Evolutionary conservation across 257 asterid genomes (phyloP).

Genomic region (Cordia subcordata): DNA sequence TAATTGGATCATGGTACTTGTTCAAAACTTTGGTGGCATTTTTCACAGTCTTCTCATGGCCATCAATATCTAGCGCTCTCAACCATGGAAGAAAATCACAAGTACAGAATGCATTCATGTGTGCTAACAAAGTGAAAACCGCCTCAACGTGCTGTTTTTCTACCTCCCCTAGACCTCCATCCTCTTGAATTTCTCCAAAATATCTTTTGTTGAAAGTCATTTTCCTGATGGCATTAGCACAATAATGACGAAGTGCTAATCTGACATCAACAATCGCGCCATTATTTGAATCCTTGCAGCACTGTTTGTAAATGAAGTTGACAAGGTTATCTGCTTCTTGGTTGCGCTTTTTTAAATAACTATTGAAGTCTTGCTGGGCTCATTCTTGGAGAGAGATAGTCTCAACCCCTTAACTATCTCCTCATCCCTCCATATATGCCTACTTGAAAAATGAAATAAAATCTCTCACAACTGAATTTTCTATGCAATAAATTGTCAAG

Average conservation of each 20-base stretch:
- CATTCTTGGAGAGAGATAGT: no score
- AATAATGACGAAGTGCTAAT: not conserved
- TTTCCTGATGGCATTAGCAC: constrained; percentile 1
- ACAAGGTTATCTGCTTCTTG: constrained; percentile 9
- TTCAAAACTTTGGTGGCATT: not conserved
- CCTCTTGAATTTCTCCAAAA: not conserved
- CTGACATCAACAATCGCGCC: not conserved
- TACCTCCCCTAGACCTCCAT: constrained; percentile 23
- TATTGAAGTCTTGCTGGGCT: constrained; percentile 3
- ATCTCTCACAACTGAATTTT: no score
- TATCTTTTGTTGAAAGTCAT: constrained; percentile 5
- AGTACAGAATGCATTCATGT: constrained; percentile 6
- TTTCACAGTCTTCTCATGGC: constrained; percentile 9
- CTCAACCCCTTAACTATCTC: no score
- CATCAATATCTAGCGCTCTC: constrained; percentile 3
- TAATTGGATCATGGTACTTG: constrained; percentile 9
- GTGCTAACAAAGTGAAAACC: no score
- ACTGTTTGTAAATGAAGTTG: not conserved
- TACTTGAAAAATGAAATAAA: no score
- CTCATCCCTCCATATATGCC: no score
- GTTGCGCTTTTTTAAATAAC: not conserved
- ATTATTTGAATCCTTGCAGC: not conserved
- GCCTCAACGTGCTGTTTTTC: constrained; percentile 25
- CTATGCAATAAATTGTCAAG: no score
- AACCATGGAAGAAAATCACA: constrained; percentile 9